Base-by-base conservation (phyloP, 306 rosid genomes). In the Medicago ruthenica region DNA sequence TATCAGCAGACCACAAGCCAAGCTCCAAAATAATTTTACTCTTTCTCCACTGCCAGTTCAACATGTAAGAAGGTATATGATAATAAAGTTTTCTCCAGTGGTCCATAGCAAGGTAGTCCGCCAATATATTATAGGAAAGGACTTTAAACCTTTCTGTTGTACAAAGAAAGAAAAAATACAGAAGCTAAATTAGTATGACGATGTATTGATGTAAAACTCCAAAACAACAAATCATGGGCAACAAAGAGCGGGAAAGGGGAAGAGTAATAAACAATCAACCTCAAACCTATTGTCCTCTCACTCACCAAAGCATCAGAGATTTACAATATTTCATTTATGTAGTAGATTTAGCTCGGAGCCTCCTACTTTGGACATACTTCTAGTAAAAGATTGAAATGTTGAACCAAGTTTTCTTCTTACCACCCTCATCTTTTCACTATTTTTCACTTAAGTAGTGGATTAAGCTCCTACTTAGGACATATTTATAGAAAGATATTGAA, bases 31-130 rank as follows among this genome's bases (percentile, higher is more conserved):
- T 7, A 73, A 95, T 74, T 10, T 73, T 90, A 9, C 66, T 79
- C 85, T 95, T 92, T 81, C 97, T 90, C 93, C 99, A 83, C 31
- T 85, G 86, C 97, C 99, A 95, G 47, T 87, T 89, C 90, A 95
- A 66, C 78, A 90, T 81, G 71, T 87, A 27, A 40, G 0, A 67
- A 34, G 97, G 99, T 74, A 95, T 82, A 75, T 92, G 97, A 83
- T 15, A 78, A 89, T 92, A 95, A 48, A 95, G 97, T 71, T 84
- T 79, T 59, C 34, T 59, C 81, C 90, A 83, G 80, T 95, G 97
- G 54, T 83, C 83, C 76, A 76, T 59, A 57, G 97, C 97, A 69
- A 89, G 96, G 81, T 86, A 90, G 54, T 95, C 99, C 41, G 97
- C 99, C 81, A 95, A 74, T 80, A 92, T 85, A 75, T 95, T 95